Evolutionary conservation across 768 basidiomycete genomes (phyloP), one percentile per base, ranked within the genome.

Genomic region (Clathrus columnatus): DNA sequence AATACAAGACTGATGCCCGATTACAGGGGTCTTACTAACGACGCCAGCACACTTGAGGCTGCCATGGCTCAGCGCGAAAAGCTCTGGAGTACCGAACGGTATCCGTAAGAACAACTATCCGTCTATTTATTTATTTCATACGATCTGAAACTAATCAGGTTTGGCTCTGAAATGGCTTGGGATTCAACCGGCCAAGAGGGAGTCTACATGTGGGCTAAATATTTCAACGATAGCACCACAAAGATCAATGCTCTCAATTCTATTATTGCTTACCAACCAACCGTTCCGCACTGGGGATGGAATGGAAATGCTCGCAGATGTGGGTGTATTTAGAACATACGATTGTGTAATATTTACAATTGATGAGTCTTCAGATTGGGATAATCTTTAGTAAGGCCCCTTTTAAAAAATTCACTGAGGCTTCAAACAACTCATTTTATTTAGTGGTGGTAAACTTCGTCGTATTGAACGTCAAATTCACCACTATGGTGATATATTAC

Each of bases 141-240:
- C 17, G 29, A 59, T 29, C 56, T 28, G 14, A 56, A 55, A 27
- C 17, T 46, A 16, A 4, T 5, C 55, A 80, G 78, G 42, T 80
- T 80, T 58, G 79, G 79, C 5, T 80, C 78, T 3, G 79, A 81
- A 62, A 79, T 80, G 77, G 78, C 78, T 8, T 80, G 78, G 78
- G 68, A 69, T 58, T 69, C 67, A 20, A 80, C 79, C 3, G 79
- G 79, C 8, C 78, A 81, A 53, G 79, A 81, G 60, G 79, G 79
- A 18, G 77, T 79, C 11, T 81, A 77, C 59, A 70, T 69, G 1
- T 81, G 78, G 79, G 70, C 72, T 46, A 75, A 69, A 57, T 78
- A 73, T 61, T 80, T 81, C 68, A 78, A 78, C 59, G 74, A 80
- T 59, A 69, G 72, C 0, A 70, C 65, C 4, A 80, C 79, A 2